Conservation (phyloP, 192 early-diverging fungal species). For the Chytriomyces hyalinus region DNA sequence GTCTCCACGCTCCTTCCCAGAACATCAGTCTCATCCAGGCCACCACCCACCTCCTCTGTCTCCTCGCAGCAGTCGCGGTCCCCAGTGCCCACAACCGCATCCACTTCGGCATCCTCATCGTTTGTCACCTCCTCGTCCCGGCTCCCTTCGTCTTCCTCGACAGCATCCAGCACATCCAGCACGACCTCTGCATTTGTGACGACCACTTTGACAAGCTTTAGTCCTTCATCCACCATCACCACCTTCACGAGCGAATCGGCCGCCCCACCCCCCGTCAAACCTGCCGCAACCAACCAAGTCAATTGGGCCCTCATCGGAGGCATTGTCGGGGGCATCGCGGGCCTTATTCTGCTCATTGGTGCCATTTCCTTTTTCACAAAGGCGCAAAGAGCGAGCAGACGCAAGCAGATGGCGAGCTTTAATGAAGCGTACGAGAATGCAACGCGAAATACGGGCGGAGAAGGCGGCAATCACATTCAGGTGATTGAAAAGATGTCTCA, state of each 20-base stretch:
- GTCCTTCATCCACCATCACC: background rate
- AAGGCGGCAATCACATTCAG: too few species aligned
- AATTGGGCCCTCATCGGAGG: background rate
- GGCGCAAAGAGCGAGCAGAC: background rate
- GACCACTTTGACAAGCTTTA: background rate
- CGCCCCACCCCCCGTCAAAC: background rate
- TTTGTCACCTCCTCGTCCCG: background rate
- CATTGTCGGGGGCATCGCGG: constrained; percentile 18
- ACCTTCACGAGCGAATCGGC: background rate
- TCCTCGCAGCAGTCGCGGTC: background rate
- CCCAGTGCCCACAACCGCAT: background rate
- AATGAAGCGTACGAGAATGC: background rate
- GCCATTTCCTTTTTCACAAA: constrained; percentile 23
- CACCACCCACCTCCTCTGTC: background rate
- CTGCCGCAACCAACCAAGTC: background rate
- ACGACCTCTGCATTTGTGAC: background rate
- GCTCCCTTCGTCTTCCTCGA: background rate
- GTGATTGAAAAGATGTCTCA: too few species aligned
- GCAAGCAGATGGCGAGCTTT: constrained; percentile 2
- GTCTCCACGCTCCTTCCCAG: background rate
- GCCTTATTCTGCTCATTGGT: constrained; percentile 14
- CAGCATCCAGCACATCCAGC: background rate
- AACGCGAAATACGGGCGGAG: too few species aligned
- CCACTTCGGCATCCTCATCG: background rate
- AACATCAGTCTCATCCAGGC: background rate